Conservation (phyloP, 257 asterid genomes). For the Plantago elongata region DNA sequence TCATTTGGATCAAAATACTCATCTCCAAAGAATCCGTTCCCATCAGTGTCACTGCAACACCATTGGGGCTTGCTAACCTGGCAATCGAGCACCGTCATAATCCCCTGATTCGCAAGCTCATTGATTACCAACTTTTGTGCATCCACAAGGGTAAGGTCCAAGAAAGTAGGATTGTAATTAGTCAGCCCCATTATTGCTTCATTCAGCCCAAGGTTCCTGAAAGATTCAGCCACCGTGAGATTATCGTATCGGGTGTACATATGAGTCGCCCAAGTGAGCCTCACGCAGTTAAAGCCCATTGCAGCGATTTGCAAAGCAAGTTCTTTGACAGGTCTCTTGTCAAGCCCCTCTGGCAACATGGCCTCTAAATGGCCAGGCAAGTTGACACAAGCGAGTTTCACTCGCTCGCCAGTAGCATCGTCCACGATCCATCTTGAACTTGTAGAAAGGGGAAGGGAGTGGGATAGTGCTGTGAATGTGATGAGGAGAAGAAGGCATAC, state of each 20-base stretch:
- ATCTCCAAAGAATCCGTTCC: constrained; percentile 76
- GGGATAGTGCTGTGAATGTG: not conserved
- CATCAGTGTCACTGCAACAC: constrained; percentile 58
- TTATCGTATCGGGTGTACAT: constrained; percentile 42
- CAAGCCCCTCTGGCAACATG: constrained; percentile 61
- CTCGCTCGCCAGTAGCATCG: constrained; percentile 31
- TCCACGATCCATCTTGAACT: constrained; percentile 54
- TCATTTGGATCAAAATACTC: constrained; percentile 45
- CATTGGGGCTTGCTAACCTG: constrained; percentile 64
- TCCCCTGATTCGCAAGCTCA: constrained; percentile 28
- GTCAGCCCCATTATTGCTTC: constrained; percentile 29
- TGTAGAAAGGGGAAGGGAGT: constrained; percentile 50
- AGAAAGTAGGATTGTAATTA: constrained; percentile 30
- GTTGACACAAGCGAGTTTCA: constrained; percentile 48
- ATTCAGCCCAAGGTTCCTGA: constrained; percentile 26
- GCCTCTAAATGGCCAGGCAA: constrained; percentile 58
- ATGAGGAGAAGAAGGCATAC: not conserved
- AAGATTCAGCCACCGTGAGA: constrained; percentile 28
- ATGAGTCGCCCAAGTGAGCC: constrained; percentile 58
- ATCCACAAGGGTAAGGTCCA: constrained; percentile 31
- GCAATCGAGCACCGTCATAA: constrained; percentile 66
- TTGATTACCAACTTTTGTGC: constrained; percentile 52
- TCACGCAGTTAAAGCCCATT: constrained; percentile 68
- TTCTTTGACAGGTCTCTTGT: constrained; percentile 29
- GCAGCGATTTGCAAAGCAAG: constrained; percentile 22